Percentiles rank a stretch among this genome's conserved stretches.
Conservation (phyloP, 2,329 filamentous ascomycete genomes). For the Dactylellina leptospora region DNA sequence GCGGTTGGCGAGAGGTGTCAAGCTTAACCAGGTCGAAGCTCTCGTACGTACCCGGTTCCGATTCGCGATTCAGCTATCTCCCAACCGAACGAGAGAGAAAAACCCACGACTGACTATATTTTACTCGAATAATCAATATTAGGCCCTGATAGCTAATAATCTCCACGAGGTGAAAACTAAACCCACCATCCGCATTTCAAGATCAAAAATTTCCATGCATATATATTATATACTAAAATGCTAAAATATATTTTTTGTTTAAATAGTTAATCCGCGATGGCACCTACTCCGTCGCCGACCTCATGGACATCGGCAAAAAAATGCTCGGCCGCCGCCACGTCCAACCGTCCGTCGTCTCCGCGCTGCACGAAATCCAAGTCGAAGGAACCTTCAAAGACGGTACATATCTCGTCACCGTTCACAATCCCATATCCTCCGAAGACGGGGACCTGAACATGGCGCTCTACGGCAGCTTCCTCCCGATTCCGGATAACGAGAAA, state of each 20-base stretch:
- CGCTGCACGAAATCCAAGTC: slow-evolving; percentile 85
- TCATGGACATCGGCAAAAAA: slow-evolving; percentile 88
- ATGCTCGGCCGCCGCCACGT: slow-evolving; percentile 96
- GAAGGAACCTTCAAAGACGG: slow-evolving; percentile 92
- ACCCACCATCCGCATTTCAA: background rate
- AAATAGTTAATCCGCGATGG: slow-evolving; percentile 89
- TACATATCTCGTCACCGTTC: slow-evolving; percentile 93
- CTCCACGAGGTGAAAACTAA: slow-evolving; percentile 82
- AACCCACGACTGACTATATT: background rate
- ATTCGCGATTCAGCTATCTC: too few relatives aligned
- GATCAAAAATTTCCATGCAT: background rate
- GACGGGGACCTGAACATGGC: slow-evolving; percentile 87
- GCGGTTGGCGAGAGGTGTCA: slow-evolving; percentile 84
- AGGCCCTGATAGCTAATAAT: slow-evolving; percentile 85
- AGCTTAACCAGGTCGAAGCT: slow-evolving; percentile 89
- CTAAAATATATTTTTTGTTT: background rate
- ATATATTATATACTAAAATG: background rate
- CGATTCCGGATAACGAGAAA: slow-evolving; percentile 74
- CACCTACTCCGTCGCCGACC: slow-evolving; percentile 86
- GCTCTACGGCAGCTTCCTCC: slow-evolving; percentile 89
- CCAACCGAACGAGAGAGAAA: background rate
- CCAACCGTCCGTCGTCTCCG: slow-evolving; percentile 76
- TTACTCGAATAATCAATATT: background rate
- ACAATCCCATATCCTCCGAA: slow-evolving; percentile 84
- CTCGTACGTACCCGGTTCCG: slow-evolving; percentile 69